Percentiles rank a stretch among this genome's conserved stretches.
phyloP scores from a whole-genome alignment of 805 yeast genomes.

The Candida pini region DNA sequence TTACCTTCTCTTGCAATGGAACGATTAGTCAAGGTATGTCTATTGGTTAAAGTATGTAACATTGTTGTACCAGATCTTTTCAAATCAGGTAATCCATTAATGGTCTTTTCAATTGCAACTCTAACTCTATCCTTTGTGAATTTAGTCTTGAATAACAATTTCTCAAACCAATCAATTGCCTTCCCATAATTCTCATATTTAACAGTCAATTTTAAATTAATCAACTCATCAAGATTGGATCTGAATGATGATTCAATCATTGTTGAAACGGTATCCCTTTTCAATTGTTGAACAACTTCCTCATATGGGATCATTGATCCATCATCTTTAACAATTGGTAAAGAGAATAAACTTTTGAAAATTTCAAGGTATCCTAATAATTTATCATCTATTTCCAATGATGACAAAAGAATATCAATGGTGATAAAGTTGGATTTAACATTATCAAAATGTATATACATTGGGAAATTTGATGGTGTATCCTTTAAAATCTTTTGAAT shows the following conservation, averaged over 20 bases:
- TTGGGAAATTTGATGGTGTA: slow-evolving; percentile 47
- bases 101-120: slow-evolving; percentile 55
- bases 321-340: slow-evolving; percentile 62
- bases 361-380: slow-evolving; percentile 63
- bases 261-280: slow-evolving; percentile 65
- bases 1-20: slow-evolving; percentile 67
- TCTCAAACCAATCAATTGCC: slow-evolving; percentile 74
- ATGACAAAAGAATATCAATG: slow-evolving; percentile 55
- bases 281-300: slow-evolving; percentile 66
- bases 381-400: slow-evolving; percentile 43
- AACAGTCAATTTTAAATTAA: slow-evolving; percentile 57
- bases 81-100: slow-evolving; percentile 54
- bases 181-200: slow-evolving; percentile 54
- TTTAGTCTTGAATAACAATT: slow-evolving; percentile 56
- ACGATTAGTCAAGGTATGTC: slow-evolving; percentile 44
- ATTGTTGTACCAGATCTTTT: slow-evolving; percentile 61
- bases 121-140: slow-evolving; percentile 71
- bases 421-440: slow-evolving; percentile 75
- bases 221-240: slow-evolving; percentile 59
- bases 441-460: slow-evolving; percentile 74
- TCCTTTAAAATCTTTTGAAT: slow-evolving; percentile 19
- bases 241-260: slow-evolving; percentile 52
- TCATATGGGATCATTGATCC: slow-evolving; percentile 62
- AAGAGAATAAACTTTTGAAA: slow-evolving; percentile 59
- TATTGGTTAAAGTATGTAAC: slow-evolving; percentile 52